phyloP scores from a whole-genome alignment of 2,329 filamentous ascomycete species.

The Clathrospora elynae region DNA sequence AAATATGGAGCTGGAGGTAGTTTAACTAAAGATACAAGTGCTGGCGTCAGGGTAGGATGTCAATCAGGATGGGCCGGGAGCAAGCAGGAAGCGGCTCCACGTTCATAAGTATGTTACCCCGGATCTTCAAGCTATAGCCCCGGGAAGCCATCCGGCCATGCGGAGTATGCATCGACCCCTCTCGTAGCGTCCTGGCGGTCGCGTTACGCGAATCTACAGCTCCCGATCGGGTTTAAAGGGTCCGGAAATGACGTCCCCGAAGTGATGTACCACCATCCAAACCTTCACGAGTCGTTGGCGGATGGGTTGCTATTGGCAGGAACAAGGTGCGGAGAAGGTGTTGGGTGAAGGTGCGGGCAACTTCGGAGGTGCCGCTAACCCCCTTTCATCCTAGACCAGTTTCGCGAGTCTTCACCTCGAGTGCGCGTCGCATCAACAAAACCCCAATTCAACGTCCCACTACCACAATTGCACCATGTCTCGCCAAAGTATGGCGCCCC shows the following conservation, averaged over 20 bases:
- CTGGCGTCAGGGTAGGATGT: not conserved
- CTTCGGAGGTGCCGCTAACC: conserved; percentile 22
- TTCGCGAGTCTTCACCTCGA: conserved; percentile 22
- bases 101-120: conserved; percentile 14
- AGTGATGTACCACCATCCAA: conserved; percentile 1
- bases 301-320: conserved; percentile 8
- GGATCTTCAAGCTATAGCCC: conserved; percentile 8
- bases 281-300: conserved; percentile 1
- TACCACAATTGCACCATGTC: conserved; percentile 52
- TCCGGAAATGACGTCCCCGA: conserved; percentile 19
- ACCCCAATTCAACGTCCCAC: not conserved
- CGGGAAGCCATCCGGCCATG: conserved; percentile 25
- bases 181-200: conserved; percentile 15
- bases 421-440: conserved; percentile 22
- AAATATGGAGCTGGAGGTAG: too few relatives aligned
- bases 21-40: too few relatives aligned
- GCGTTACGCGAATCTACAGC: conserved; percentile 7
- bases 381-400: conserved; percentile 7
- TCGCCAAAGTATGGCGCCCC: conserved; percentile 53
- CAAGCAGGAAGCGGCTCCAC: conserved; percentile 12
- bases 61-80: too few relatives aligned
- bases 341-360: conserved; percentile 17
- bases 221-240: conserved; percentile 17
- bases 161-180: conserved; percentile 38
- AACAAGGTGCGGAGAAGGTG: conserved; percentile 7